Conservation (phyloP, 371 early-diverging fungal genomes). For the Mortierella sp. region DNA sequence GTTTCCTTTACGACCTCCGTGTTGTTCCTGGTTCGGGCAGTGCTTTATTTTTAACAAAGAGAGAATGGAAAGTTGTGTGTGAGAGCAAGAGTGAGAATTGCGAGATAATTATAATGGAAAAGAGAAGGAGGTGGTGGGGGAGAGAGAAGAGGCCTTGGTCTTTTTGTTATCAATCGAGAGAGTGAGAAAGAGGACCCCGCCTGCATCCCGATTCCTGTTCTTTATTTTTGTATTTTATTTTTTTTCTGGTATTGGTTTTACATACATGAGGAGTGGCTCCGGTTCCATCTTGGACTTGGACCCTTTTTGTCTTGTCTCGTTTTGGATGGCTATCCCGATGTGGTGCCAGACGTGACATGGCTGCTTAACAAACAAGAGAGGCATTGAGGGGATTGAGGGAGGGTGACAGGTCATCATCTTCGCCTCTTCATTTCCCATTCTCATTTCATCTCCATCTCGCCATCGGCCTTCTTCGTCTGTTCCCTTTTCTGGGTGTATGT, state of each 20-base stretch:
- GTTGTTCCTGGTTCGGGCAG: background rate
- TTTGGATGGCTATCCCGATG: background rate
- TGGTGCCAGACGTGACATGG: background rate
- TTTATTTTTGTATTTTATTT: background rate
- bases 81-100: conserved; percentile 4
- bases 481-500: background rate
- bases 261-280: background rate
- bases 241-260: background rate
- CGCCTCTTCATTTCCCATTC: conserved; percentile 1
- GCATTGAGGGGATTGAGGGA: background rate
- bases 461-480: conserved; percentile 22
- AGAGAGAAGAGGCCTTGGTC: background rate
- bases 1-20: background rate
- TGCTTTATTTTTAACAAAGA: background rate
- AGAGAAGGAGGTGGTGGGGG: background rate
- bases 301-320: background rate
- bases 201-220: conserved; percentile 2
- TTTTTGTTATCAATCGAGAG: conserved; percentile 1
- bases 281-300: background rate
- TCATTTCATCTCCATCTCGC: conserved; percentile 12
- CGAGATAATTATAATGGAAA: background rate
- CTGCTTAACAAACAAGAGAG: background rate
- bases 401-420: background rate
- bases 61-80: background rate
- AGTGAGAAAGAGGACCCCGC: background rate